Conservation (phyloP, 345 rosid species). For the Zanthoxylum bungeanum region DNA sequence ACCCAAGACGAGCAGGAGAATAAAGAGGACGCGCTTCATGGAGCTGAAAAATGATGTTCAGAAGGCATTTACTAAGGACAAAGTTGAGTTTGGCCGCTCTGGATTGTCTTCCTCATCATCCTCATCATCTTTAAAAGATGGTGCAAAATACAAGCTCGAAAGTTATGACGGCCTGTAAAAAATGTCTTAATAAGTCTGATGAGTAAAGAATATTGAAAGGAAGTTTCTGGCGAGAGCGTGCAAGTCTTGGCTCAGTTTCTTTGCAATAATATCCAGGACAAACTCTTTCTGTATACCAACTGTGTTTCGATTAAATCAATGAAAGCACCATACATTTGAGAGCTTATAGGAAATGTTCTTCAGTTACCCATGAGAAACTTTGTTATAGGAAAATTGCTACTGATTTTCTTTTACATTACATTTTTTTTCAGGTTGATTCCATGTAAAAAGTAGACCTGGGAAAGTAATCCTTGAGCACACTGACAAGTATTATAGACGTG, state of each 20-base stretch:
- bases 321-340: not conserved
- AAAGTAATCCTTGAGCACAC: not conserved
- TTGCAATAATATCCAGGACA: not conserved
- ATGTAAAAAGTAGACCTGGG: not conserved
- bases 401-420: not conserved
- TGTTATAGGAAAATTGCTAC: not conserved
- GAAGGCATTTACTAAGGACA: constrained; percentile 82
- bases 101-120: constrained; percentile 68
- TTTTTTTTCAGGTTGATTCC: not conserved
- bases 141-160: constrained; percentile 26
- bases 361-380: not conserved
- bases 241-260: constrained; percentile 1
- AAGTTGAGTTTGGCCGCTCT: constrained; percentile 52
- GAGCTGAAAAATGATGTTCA: constrained; percentile 84
- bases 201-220: not conserved
- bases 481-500: not conserved
- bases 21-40: constrained; percentile 64
- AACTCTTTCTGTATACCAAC: not conserved
- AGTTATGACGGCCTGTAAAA: constrained; percentile 24
- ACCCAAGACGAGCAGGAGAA: constrained; percentile 53
- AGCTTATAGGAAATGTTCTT: not conserved
- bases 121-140: constrained; percentile 42
- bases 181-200: not conserved
- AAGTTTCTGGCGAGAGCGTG: not conserved
- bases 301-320: not conserved